phyloP scores from a whole-genome alignment of 2,329 filamentous ascomycete genomes.

The Penicillium sp. region DNA sequence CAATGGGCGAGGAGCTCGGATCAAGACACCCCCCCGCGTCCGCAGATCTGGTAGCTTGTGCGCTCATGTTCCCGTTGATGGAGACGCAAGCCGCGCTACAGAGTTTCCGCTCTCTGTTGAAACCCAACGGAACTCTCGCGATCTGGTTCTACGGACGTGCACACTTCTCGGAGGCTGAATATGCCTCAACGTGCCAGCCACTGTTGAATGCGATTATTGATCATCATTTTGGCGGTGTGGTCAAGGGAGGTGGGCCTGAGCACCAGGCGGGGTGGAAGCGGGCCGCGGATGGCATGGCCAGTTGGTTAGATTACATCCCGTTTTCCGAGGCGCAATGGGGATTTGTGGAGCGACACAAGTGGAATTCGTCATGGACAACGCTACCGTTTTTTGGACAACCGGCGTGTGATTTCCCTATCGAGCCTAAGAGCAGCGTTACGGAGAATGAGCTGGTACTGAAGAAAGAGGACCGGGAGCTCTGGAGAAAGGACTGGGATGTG shows the following conservation, averaged over 20 bases:
- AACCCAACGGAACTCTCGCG: background rate
- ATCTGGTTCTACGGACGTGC: background rate
- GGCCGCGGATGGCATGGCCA: background rate
- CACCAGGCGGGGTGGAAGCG: background rate
- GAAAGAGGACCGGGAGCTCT: background rate
- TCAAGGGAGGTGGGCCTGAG: background rate
- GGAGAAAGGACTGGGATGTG: background rate
- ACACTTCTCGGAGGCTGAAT: background rate
- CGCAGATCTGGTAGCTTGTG: background rate
- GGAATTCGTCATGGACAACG: background rate
- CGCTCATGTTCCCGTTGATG: background rate
- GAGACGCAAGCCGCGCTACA: background rate
- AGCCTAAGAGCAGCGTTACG: background rate
- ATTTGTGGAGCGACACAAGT: background rate
- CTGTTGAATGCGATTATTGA: background rate
- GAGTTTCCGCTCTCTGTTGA: background rate
- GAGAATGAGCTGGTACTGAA: background rate
- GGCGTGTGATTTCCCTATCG: background rate
- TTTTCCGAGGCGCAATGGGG: background rate
- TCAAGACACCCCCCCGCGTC: background rate
- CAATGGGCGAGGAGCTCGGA: background rate
- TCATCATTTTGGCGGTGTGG: background rate
- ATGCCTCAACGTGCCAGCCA: background rate
- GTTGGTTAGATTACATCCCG: background rate
- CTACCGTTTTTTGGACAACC: background rate